phyloP scores from a whole-genome alignment of 257 asterid species.

The Euphrasia confusa region DNA sequence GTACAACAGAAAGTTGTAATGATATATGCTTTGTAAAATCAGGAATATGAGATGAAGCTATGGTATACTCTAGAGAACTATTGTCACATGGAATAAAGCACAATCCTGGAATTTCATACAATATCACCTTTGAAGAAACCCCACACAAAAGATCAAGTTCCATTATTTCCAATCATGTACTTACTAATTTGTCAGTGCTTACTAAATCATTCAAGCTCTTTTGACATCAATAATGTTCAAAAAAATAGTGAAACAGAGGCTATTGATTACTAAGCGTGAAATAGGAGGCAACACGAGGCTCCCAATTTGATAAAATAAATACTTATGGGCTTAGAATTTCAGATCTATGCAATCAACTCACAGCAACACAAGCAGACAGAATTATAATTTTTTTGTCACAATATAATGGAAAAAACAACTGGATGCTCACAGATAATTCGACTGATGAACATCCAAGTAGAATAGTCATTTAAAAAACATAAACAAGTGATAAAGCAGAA shows the following conservation, averaged over 20 bases:
- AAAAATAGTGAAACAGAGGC: neutral
- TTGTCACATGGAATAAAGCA: too few species aligned
- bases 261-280: neutral
- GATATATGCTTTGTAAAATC: too few species aligned
- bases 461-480: slow-evolving; percentile 16
- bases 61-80: too few species aligned
- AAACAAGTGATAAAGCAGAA: slow-evolving; percentile 5
- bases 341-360: slow-evolving; percentile 1
- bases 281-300: neutral
- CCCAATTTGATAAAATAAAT: slow-evolving; percentile 1
- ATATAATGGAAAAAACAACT: neutral
- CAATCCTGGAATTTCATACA: too few species aligned
- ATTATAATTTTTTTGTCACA: neutral
- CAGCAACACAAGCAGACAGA: slow-evolving; percentile 7
- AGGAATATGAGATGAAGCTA: too few species aligned
- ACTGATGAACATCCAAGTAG: neutral
- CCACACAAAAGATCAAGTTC: too few species aligned
- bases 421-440: too few species aligned
- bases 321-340: slow-evolving; percentile 3
- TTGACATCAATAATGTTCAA: neutral
- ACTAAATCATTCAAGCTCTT: too few species aligned
- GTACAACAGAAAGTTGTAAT: too few species aligned
- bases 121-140: too few species aligned
- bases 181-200: too few species aligned
- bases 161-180: too few species aligned